phyloP scores from a whole-genome alignment of 2,329 filamentous ascomycete genomes.

The Diaporthe ilicicola region DNA sequence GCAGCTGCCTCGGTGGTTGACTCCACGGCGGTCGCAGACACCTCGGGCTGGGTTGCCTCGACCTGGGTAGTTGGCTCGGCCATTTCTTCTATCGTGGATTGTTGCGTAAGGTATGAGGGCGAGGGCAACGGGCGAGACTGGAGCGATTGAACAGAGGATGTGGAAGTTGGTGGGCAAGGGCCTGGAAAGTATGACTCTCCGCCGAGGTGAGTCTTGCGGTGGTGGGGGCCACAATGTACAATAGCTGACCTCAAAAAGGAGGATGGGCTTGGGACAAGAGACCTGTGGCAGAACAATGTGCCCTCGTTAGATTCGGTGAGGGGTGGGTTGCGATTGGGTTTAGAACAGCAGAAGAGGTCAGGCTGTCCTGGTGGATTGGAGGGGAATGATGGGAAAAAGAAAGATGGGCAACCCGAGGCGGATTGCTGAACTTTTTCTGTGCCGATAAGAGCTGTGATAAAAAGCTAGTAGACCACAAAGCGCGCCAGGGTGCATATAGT shows the following conservation, averaged over 20 bases:
- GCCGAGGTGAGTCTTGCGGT: constrained; percentile 2
- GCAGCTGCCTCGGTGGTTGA: constrained; percentile 44
- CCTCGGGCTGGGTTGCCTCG: constrained; percentile 38
- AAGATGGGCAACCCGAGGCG: not conserved
- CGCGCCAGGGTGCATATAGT: not conserved
- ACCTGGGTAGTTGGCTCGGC: constrained; percentile 35
- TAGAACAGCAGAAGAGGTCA: not conserved
- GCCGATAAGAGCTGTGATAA: constrained; percentile 24
- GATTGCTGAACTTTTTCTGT: constrained; percentile 24
- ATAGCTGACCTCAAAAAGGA: not conserved
- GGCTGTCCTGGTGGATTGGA: not conserved
- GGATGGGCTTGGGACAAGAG: not conserved
- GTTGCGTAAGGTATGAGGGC: not conserved
- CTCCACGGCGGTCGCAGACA: constrained; percentile 31
- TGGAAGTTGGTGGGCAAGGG: not conserved
- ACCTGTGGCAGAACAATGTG: not conserved
- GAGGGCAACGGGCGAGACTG: not conserved
- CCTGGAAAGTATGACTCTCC: not conserved
- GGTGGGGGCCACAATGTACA: not conserved
- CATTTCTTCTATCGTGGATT: constrained; percentile 33
- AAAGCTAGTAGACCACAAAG: not conserved
- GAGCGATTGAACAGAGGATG: not conserved
- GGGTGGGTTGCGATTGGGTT: not conserved
- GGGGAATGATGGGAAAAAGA: not conserved
- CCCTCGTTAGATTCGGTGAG: not conserved